Evolutionary conservation across 148 eudicot genomes (phyloP), one percentile per base, ranked within the genome.

Genomic region (Chenopodium formosanum): DNA sequence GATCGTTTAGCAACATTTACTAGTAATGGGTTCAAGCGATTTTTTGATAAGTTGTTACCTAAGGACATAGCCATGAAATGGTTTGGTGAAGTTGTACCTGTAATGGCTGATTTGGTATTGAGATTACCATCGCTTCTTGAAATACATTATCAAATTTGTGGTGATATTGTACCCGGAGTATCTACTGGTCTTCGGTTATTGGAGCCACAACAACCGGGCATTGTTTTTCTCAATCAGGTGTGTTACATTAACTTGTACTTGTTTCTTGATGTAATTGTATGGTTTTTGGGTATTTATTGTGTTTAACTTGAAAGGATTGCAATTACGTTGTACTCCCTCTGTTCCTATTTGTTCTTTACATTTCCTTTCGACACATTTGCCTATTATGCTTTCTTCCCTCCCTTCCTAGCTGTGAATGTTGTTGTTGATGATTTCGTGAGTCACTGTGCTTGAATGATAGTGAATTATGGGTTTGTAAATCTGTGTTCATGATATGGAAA

Each of bases 191-290:
- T 74, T 22, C 25, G 76, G 37, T 9, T 74, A 11, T 22, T 74
- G 58, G 62, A 74, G 58, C 62, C 58, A 7, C 76, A 74, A 74
- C 76, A 74, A 74, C 60, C 76, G 9, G 76, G 76, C 3, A 22
- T 74, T 74, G 76, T 74, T 13, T 74, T 48, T 23, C 63, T 74
- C 19, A 13, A 13, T 6, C 58, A 74, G 76, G 76, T 74, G n/a
- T 47, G 4, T 74, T 47, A 44, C 3, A 48, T 20, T 74, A 48
- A 48, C 52, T 50, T 50, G 12, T 50, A 11, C 53, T 50, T 0
- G 53, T 50, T 50, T 10, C 12, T 50, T 50, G 12, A 13, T 50
- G 53, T 2, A 50, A 40, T 40, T 40, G 44, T 13, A 50, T 9
- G 12, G 14, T 9, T 50, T 50, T 50, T 50, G 53, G 16, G 12